Percentiles rank a stretch among this genome's conserved stretches.
Evolutionary conservation across 1,284 basidiomycete species (phyloP).

Genomic region (Irpex sp.): DNA sequence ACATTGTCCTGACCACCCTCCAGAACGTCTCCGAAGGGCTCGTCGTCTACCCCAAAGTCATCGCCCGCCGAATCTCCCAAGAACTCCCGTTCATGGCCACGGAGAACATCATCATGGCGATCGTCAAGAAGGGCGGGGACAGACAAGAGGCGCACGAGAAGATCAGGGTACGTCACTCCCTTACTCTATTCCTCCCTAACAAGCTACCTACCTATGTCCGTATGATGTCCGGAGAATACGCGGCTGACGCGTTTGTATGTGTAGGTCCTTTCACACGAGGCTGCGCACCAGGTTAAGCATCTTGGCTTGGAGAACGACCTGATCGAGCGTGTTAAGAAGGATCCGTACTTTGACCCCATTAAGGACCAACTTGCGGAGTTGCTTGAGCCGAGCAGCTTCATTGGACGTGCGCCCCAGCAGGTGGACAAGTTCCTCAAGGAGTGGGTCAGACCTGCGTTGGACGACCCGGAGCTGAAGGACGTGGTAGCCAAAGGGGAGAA

Average conservation of each 20-base stretch:
- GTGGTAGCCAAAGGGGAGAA: slow-evolving; percentile 45
- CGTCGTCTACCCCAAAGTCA: slow-evolving; percentile 97
- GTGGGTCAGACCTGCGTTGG: slow-evolving; percentile 88
- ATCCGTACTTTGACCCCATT: slow-evolving; percentile 64
- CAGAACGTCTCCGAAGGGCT: slow-evolving; percentile 98
- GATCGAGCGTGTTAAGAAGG: slow-evolving; percentile 79
- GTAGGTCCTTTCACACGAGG: slow-evolving; percentile 91
- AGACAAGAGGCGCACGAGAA: slow-evolving; percentile 97
- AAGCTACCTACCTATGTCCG: neutral
- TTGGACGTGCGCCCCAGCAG: slow-evolving; percentile 91
- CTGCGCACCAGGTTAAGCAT: slow-evolving; percentile 92
- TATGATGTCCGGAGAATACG: neutral
- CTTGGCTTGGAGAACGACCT: slow-evolving; percentile 96
- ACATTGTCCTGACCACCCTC: slow-evolving; percentile 92
- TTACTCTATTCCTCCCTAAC: neutral
- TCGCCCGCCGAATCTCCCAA: slow-evolving; percentile 86
- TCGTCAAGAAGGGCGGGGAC: slow-evolving; percentile 94
- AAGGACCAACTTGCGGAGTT: slow-evolving; percentile 62
- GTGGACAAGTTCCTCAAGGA: slow-evolving; percentile 87
- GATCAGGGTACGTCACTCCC: slow-evolving; percentile 64
- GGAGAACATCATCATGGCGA: slow-evolving; percentile 99
- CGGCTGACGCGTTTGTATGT: neutral
- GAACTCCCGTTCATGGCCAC: slow-evolving; percentile 99
- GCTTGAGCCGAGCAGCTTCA: slow-evolving; percentile 82
- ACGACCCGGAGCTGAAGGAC: slow-evolving; percentile 54